Evolutionary conservation across 139 green algal species (phyloP).

Genomic region (Cymbomonas tetramitiformis): DNA sequence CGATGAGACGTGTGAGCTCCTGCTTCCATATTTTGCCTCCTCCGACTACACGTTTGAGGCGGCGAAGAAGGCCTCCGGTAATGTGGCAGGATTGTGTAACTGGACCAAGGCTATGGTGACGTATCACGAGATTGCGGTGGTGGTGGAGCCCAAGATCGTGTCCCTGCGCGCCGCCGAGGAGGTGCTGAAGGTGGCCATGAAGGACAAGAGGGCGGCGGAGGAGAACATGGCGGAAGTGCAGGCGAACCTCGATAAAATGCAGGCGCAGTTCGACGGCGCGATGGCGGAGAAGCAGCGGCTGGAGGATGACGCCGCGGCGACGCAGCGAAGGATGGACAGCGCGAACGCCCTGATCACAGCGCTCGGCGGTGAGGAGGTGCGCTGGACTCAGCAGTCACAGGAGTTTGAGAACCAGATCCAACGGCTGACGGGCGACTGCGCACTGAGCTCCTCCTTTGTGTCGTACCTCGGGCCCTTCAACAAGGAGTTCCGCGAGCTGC

Average conservation of each 20-base stretch:
- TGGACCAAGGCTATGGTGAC: constrained; percentile 84
- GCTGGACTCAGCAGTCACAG: constrained; percentile 72
- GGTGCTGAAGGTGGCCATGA: constrained; percentile 66
- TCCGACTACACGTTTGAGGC: constrained; percentile 82
- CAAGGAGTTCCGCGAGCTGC: constrained; percentile 79
- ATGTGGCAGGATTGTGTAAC: constrained; percentile 80
- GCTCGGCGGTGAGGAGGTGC: constrained; percentile 71
- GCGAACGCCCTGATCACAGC: constrained; percentile 73
- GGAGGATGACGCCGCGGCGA: constrained; percentile 69
- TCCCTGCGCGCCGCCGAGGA: constrained; percentile 60
- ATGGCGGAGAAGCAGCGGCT: constrained; percentile 77
- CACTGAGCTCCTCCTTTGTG: constrained; percentile 53
- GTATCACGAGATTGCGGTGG: constrained; percentile 75
- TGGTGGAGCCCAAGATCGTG: constrained; percentile 87
- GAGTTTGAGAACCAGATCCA: constrained; percentile 69
- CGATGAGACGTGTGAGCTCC: constrained; percentile 75
- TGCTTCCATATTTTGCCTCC: constrained; percentile 73
- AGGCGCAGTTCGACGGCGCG: constrained; percentile 75
- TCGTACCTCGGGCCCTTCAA: constrained; percentile 88
- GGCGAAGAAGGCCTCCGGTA: constrained; percentile 69
- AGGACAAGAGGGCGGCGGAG: constrained; percentile 77
- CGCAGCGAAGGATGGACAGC: constrained; percentile 74
- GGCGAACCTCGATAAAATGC: constrained; percentile 76
- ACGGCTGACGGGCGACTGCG: constrained; percentile 72
- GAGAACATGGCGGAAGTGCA: constrained; percentile 75